Evolutionary conservation across 306 rosid species (phyloP).

Genomic region (Begonia loranthoides): DNA sequence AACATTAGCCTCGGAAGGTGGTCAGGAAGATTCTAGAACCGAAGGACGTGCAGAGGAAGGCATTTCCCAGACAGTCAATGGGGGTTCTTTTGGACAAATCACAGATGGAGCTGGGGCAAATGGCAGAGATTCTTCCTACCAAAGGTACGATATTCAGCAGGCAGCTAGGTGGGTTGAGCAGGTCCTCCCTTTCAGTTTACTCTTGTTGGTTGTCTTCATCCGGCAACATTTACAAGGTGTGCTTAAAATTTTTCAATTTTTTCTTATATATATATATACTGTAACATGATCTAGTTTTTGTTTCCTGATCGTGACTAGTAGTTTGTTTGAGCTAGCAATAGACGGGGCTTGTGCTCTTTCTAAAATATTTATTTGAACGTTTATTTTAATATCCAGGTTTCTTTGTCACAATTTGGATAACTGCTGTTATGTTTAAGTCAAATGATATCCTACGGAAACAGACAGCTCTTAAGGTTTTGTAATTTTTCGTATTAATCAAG

Average conservation of each 20-base stretch:
- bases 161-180: constrained; percentile 68
- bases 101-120: constrained; percentile 38
- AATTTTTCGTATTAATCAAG: neutral
- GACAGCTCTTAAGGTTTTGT: constrained; percentile 76
- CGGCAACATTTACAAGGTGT: constrained; percentile 88
- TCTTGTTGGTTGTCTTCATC: constrained; percentile 63
- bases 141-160: constrained; percentile 63
- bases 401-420: constrained; percentile 65
- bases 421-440: constrained; percentile 83
- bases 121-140: constrained; percentile 53
- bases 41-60: constrained; percentile 36
- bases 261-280: too few relatives aligned
- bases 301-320: too few relatives aligned
- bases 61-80: constrained; percentile 24
- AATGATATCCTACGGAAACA: constrained; percentile 79
- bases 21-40: constrained; percentile 19
- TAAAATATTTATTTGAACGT: too few relatives aligned
- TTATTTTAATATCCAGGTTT: constrained; percentile 27
- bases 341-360: too few relatives aligned
- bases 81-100: constrained; percentile 27
- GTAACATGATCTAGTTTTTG: too few relatives aligned
- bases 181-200: constrained; percentile 69
- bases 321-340: too few relatives aligned
- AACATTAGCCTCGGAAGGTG: constrained; percentile 10
- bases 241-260: neutral